A percentile compares a stretch with the other conserved stretches of the same genome.
Evolutionary conservation across 108 stramenopile genomes (phyloP).

Genomic region (Cyclotella sp.): DNA sequence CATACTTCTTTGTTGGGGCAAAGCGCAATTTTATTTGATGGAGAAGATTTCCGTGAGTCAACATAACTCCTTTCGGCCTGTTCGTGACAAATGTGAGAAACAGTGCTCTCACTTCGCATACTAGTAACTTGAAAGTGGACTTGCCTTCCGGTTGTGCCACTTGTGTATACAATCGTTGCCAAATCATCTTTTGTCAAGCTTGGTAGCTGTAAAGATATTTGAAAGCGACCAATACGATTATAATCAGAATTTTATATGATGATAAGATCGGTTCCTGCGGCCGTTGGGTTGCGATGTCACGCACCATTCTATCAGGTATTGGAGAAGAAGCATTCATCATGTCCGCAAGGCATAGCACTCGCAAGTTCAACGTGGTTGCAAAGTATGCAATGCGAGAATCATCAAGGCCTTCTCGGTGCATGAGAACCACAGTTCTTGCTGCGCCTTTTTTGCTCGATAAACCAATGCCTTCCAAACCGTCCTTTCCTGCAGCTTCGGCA

Average conservation of each 20-base stretch:
- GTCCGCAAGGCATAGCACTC: constrained; percentile 23
- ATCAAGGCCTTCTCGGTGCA: constrained; percentile 31
- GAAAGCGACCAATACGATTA: background rate
- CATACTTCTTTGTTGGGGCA: constrained; percentile 30
- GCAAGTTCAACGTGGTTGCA: constrained; percentile 8
- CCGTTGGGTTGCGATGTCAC: background rate
- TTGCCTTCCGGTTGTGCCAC: constrained; percentile 69
- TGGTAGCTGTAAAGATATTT: constrained; percentile 1
- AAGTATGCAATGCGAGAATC: constrained; percentile 18
- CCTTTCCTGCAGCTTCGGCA: constrained; percentile 23
- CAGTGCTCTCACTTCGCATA: background rate
- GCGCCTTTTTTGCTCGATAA: constrained; percentile 19
- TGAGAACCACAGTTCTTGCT: constrained; percentile 27
- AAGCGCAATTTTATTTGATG: constrained; percentile 37
- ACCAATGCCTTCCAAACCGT: constrained; percentile 26
- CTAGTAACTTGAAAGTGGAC: background rate
- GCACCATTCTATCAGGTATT: background rate
- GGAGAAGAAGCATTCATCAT: constrained; percentile 22
- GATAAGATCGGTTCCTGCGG: background rate
- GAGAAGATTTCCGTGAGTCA: constrained; percentile 68
- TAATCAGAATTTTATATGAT: too few species aligned
- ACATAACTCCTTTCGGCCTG: constrained; percentile 65
- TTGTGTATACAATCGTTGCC: constrained; percentile 72
- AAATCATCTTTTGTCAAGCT: constrained; percentile 52
- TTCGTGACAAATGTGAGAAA: constrained; percentile 24